phyloP scores from a whole-genome alignment of 1,284 basidiomycete species.

The Pseudozyma flocculosa region DNA sequence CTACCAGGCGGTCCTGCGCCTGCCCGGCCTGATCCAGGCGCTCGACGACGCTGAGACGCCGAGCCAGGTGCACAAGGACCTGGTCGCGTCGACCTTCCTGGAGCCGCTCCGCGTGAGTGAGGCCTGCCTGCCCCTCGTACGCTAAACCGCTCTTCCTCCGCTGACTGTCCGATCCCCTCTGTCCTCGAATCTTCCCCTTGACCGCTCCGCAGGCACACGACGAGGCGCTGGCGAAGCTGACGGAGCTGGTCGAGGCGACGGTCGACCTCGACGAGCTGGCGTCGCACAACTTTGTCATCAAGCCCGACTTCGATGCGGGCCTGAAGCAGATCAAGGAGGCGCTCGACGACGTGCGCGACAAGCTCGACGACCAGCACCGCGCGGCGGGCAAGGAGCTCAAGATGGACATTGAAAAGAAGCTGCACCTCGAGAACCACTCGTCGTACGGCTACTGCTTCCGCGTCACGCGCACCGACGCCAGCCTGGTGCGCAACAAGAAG shows the following conservation, averaged over 20 bases:
- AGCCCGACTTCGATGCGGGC: slow-evolving; percentile 81
- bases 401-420: slow-evolving; percentile 90
- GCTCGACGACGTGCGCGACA: slow-evolving; percentile 72
- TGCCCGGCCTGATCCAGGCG: slow-evolving; percentile 73
- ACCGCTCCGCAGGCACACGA: slow-evolving; percentile 13
- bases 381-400: slow-evolving; percentile 72
- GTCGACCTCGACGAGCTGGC: slow-evolving; percentile 82
- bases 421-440: slow-evolving; percentile 90
- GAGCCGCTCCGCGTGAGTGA: slow-evolving; percentile 25
- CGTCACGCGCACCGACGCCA: slow-evolving; percentile 75
- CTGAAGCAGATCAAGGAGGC: slow-evolving; percentile 72
- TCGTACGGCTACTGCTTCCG: slow-evolving; percentile 92
- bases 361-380: slow-evolving; percentile 80
- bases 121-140: too few relatives aligned
- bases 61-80: slow-evolving; percentile 12
- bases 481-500: slow-evolving; percentile 69
- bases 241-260: slow-evolving; percentile 93
- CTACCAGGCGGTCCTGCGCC: slow-evolving; percentile 71
- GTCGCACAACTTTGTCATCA: slow-evolving; percentile 87
- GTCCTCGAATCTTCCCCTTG: too few relatives aligned
- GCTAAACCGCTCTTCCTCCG: too few relatives aligned
- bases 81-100: slow-evolving; percentile 42
- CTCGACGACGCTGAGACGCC: slow-evolving; percentile 60
- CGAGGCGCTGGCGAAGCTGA: slow-evolving; percentile 64
- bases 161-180: too few relatives aligned